Evolutionary conservation across 371 early-diverging fungal species (phyloP), one percentile per base, ranked within the genome.

Genomic region (Lichtheimia corymbifera): DNA sequence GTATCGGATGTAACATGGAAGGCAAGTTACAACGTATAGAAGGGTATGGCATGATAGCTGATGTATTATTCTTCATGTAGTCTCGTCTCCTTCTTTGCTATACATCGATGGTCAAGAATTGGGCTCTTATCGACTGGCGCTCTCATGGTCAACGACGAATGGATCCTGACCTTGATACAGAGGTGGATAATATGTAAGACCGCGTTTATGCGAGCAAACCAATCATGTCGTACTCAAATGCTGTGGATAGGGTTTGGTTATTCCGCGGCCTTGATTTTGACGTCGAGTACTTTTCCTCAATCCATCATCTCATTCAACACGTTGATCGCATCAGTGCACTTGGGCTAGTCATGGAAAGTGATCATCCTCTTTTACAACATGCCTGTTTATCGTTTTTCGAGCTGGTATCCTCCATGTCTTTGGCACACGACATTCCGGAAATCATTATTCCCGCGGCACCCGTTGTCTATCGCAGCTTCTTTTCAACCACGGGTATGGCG

Each of bases 321-420:
- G 76, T 84, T 13, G 83, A 83, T 59, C 72, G 64, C 18, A 54
- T 80, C 0, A 64, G 80, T 22, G 64, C 72, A 2, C 56, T 76
- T 13, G 83, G 78, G 1, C 55, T 82, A 44, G 66, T 63, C 18
- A 42, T 76, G 41, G 85, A 84, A 52, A 44, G 73, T 0, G 81
- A 83, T 27, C 63, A 83, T 63, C 61, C 80, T 0, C 57, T 77
- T 15, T 59, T 85, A 4, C 85, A 84, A 44, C 85, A 87, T 50
- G 85, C 81, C 0, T 57, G 75, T 4, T 70, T 87, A 25, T 79
- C 81, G 1, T 84, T 83, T 52, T 83, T 82, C 62, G 88, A 87
- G 55, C 58, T 80, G n/a, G 73, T 77, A 50, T 76, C 84, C 0
- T 61, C 62, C 9, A 66, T 87, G 35, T 78, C 79, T 17, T 40